A percentile compares a stretch with the other conserved stretches of the same genome.
Conservation (phyloP, 345 rosid species). For the Erucastrum elatum region DNA sequence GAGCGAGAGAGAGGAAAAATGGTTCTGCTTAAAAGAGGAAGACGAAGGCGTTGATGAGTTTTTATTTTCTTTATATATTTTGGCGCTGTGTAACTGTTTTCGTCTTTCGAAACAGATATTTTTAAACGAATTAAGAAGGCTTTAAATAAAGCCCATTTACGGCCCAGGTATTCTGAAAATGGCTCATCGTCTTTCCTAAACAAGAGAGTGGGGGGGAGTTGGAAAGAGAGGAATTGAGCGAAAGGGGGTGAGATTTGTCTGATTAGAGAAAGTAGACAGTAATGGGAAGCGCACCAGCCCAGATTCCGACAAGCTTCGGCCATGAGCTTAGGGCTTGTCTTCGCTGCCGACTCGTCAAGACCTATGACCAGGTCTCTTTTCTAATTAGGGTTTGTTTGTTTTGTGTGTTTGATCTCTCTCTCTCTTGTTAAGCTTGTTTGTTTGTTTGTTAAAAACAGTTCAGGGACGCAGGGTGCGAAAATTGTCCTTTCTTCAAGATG, state of each 20-base stretch:
- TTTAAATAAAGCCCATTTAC: background rate
- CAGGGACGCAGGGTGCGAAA: slow-evolving; percentile 85
- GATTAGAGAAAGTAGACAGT: background rate
- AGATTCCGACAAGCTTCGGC: background rate
- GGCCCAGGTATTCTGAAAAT: background rate
- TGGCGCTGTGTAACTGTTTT: background rate
- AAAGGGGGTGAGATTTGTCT: background rate
- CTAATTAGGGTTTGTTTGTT: background rate
- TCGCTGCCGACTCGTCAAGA: background rate
- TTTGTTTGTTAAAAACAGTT: slow-evolving; percentile 39
- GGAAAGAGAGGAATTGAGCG: background rate
- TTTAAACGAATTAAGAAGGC: background rate
- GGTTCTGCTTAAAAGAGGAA: background rate
- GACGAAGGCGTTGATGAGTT: background rate
- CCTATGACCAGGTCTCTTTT: background rate
- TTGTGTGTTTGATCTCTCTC: background rate
- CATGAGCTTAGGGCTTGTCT: background rate
- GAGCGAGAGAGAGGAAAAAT: background rate
- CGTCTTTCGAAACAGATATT: no score
- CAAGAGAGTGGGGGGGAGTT: background rate
- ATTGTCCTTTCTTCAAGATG: slow-evolving; percentile 85
- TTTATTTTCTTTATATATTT: background rate
- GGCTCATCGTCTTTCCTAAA: background rate
- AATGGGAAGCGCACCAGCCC: background rate
- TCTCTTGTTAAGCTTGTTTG: background rate